Conservation (phyloP, 1,284 basidiomycete species). For the Cerrena zonata region DNA sequence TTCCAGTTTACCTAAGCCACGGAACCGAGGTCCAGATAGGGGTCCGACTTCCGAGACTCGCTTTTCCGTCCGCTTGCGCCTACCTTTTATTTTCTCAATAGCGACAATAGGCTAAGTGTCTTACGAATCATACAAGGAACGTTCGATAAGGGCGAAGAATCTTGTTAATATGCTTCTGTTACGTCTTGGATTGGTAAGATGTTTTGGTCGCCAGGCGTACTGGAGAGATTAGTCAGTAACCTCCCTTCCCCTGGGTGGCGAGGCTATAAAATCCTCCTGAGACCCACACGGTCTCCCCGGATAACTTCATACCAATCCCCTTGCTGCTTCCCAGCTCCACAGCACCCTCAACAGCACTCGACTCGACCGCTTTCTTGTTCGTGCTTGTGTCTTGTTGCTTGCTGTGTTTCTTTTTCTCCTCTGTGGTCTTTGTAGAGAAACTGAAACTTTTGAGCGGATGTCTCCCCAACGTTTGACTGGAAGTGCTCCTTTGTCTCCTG, state of each 20-base stretch:
- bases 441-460: not conserved
- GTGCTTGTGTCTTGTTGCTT: not conserved
- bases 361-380: not conserved
- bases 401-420: not conserved
- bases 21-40: not conserved
- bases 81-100: not conserved
- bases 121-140: not conserved
- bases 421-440: not conserved
- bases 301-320: not conserved
- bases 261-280: not conserved
- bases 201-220: not conserved
- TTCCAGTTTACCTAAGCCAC: not conserved
- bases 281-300: not conserved
- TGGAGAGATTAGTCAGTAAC: not conserved
- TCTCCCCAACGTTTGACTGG: not conserved
- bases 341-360: not conserved
- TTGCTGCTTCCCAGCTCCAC: not conserved
- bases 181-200: not conserved
- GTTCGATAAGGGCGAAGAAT: not conserved
- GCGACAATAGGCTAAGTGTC: not conserved
- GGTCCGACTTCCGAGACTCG: not conserved
- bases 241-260: not conserved
- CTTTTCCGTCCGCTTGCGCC: not conserved
- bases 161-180: not conserved
- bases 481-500: constrained; percentile 15